Conservation (phyloP, 2,329 filamentous ascomycete species). For the Aspergillus chevalieri region DNA sequence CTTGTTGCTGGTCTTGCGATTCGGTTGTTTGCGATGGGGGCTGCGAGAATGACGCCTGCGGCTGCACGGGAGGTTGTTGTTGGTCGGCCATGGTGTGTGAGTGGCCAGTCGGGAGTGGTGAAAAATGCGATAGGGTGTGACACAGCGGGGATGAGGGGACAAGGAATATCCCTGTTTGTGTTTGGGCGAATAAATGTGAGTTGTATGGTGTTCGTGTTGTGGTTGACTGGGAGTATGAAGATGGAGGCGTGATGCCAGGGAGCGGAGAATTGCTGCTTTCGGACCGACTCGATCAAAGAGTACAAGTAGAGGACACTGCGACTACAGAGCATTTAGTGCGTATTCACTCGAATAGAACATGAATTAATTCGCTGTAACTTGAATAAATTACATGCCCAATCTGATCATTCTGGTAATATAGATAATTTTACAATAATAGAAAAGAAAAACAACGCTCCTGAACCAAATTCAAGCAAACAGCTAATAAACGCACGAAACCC, state of each 20-base stretch:
- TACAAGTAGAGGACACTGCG: too few relatives aligned
- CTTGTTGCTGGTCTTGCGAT: slow-evolving; percentile 12
- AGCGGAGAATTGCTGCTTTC: slow-evolving; percentile 2
- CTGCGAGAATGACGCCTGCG: slow-evolving; percentile 15
- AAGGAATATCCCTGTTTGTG: slow-evolving; percentile 6
- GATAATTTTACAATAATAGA: neutral
- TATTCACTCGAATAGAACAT: too few relatives aligned
- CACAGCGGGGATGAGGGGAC: slow-evolving; percentile 8
- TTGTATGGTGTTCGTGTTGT: neutral
- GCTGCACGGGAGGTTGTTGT: slow-evolving; percentile 14
- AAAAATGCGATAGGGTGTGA: slow-evolving; percentile 8
- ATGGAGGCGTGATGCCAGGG: neutral
- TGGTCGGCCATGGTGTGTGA: slow-evolving; percentile 31
- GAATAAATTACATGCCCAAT: too few relatives aligned
- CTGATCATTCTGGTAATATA: too few relatives aligned
- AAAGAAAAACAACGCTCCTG: neutral
- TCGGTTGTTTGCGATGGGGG: slow-evolving; percentile 15
- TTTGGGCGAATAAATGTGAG: neutral
- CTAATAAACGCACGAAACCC: slow-evolving; percentile 3
- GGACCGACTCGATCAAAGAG: neutral
- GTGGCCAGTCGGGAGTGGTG: slow-evolving; percentile 10
- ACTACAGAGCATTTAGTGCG: too few relatives aligned
- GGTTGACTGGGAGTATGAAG: neutral
- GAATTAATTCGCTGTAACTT: too few relatives aligned
- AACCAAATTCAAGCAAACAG: neutral